Percentiles rank a stretch among this genome's conserved stretches.
Evolutionary conservation across 2,329 filamentous ascomycete genomes (phyloP).

Genomic region (Curvularia spicifera): DNA sequence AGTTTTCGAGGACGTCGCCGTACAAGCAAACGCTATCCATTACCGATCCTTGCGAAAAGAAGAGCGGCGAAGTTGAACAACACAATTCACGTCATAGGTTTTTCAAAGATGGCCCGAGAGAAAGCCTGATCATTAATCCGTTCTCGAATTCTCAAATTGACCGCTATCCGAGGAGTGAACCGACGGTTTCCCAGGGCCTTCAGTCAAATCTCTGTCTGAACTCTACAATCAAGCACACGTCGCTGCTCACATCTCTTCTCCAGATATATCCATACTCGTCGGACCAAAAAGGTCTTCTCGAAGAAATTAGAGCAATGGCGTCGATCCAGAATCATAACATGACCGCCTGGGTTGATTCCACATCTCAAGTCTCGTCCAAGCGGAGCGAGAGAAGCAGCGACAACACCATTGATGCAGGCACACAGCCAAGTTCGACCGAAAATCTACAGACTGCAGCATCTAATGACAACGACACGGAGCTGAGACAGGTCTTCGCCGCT

Average conservation of each 20-base stretch:
- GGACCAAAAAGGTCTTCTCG: slow-evolving; percentile 20
- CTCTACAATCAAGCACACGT: slow-evolving; percentile 24
- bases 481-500: slow-evolving; percentile 23
- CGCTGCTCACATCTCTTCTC: slow-evolving; percentile 27
- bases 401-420: not conserved
- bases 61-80: slow-evolving; percentile 8
- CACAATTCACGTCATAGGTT: not conserved
- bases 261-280: slow-evolving; percentile 23
- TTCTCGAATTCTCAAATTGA: not conserved
- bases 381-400: slow-evolving; percentile 1
- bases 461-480: slow-evolving; percentile 16
- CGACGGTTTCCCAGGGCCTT: slow-evolving; percentile 9
- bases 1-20: slow-evolving; percentile 15
- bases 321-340: slow-evolving; percentile 24
- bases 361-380: slow-evolving; percentile 7
- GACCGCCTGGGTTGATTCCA: slow-evolving; percentile 22
- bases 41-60: slow-evolving; percentile 15
- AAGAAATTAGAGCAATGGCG: slow-evolving; percentile 30
- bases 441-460: not conserved
- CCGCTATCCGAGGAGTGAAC: slow-evolving; percentile 2
- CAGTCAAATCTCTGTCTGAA: slow-evolving; percentile 15
- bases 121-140: not conserved
- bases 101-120: not conserved
- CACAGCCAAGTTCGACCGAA: not conserved
- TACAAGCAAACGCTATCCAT: slow-evolving; percentile 18